Conservation (phyloP, 768 basidiomycete genomes). For the Boletus vinaceobasis region DNA sequence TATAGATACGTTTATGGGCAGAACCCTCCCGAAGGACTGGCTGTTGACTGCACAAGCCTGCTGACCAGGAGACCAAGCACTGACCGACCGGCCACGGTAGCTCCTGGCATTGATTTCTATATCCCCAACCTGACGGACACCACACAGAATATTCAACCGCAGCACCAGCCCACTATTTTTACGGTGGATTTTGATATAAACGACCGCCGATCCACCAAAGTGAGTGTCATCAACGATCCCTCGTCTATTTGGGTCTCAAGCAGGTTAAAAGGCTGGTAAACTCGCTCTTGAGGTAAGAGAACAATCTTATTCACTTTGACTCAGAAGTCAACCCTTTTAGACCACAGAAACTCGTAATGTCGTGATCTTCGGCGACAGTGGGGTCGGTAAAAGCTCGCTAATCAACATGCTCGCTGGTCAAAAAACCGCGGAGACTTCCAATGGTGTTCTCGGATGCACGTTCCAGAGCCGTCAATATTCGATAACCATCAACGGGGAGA, state of each 20-base stretch:
- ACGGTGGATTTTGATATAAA: conserved; percentile 2
- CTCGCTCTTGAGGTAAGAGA: conserved; percentile 9
- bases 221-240: conserved; percentile 1
- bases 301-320: neutral
- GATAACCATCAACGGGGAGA: conserved; percentile 14
- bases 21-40: neutral
- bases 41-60: neutral
- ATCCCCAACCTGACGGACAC: neutral
- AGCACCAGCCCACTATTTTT: conserved; percentile 10
- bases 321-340: neutral
- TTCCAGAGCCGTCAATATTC: conserved; percentile 28
- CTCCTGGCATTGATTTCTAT: neutral
- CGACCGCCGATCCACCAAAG: neutral
- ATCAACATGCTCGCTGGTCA: conserved; percentile 39
- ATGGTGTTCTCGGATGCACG: conserved; percentile 35
- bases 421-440: conserved; percentile 30
- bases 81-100: conserved; percentile 4
- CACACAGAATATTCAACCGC: conserved; percentile 2
- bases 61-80: neutral
- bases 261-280: neutral
- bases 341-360: conserved; percentile 27
- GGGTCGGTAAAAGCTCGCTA: conserved; percentile 42
- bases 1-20: neutral
- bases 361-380: conserved; percentile 43
- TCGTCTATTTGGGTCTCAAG: neutral